Conservation (phyloP, 805 yeast species). For the Gaillardinia entomophila region DNA sequence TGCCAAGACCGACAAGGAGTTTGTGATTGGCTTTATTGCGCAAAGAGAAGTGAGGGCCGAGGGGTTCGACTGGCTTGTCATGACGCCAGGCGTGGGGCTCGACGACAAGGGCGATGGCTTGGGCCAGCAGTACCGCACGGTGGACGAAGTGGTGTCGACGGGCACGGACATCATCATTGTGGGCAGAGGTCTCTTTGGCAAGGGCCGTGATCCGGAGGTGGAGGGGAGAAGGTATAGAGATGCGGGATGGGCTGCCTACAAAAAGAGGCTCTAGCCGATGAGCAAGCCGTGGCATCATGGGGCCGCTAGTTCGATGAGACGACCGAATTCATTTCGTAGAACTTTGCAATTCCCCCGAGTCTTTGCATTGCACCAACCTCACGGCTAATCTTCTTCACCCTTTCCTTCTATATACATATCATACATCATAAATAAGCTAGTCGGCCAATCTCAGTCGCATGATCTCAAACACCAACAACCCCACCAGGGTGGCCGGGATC, state of each 20-base stretch:
- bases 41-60: constrained; percentile 82
- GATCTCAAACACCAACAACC: constrained; percentile 78
- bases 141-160: constrained; percentile 69
- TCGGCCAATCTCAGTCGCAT: constrained; percentile 48
- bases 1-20: constrained; percentile 73
- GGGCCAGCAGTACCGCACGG: constrained; percentile 96
- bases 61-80: constrained; percentile 90
- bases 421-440: constrained; percentile 16
- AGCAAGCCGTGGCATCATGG: too few species aligned
- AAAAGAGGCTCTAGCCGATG: too few species aligned
- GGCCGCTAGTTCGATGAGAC: too few species aligned
- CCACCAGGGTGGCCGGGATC: constrained; percentile 86
- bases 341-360: too few species aligned
- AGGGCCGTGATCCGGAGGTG: constrained; percentile 83
- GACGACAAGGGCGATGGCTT: constrained; percentile 94
- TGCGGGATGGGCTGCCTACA: constrained; percentile 89
- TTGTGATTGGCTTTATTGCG: constrained; percentile 95
- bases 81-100: constrained; percentile 98
- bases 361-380: too few species aligned
- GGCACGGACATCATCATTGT: constrained; percentile 97
- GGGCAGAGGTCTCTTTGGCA: constrained; percentile 95
- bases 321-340: too few species aligned
- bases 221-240: constrained; percentile 85
- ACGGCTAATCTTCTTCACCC: too few species aligned
- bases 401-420: background rate